Conservation (phyloP, 192 early-diverging fungal species). For the Coemansia sp. region DNA sequence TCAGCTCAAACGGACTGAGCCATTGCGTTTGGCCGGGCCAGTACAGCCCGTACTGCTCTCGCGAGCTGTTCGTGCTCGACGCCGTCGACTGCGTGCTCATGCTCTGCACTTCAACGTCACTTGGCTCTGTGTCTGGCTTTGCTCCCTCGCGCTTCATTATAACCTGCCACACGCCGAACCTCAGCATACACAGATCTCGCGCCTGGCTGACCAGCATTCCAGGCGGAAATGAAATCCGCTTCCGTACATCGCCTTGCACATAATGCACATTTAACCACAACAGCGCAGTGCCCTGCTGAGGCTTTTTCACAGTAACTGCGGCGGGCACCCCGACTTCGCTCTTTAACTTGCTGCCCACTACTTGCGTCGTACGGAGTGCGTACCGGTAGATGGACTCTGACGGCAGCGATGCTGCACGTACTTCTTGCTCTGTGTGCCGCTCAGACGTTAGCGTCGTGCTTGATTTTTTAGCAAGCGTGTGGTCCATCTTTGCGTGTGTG, state of each 20-base stretch:
- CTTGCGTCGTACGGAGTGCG: conserved; percentile 12
- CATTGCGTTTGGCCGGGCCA: conserved; percentile 41
- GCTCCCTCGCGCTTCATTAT: conserved; percentile 13
- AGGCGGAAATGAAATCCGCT: conserved; percentile 41
- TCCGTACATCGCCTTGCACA: conserved; percentile 29
- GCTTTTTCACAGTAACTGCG: not conserved
- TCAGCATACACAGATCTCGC: conserved; percentile 51
- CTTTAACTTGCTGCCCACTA: not conserved
- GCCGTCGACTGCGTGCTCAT: conserved; percentile 9
- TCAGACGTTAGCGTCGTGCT: conserved; percentile 19
- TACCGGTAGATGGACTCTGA: conserved; percentile 30
- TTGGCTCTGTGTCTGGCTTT: not conserved
- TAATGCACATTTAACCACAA: conserved; percentile 41
- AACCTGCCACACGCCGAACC: conserved; percentile 50
- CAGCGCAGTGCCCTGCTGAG: not conserved
- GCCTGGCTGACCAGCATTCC: conserved; percentile 47
- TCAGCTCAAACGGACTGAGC: conserved; percentile 30
- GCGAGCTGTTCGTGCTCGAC: conserved; percentile 8
- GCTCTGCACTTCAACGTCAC: not conserved
- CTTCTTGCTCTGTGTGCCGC: not conserved
- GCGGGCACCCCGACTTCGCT: not conserved
- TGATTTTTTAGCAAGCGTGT: conserved; percentile 16
- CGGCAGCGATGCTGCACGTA: conserved; percentile 11
- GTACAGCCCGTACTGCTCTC: conserved; percentile 47
- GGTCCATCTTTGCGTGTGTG: not conserved